Evolutionary conservation across 139 green algal species (phyloP).

Genomic region (Dunaliella primolecta): DNA sequence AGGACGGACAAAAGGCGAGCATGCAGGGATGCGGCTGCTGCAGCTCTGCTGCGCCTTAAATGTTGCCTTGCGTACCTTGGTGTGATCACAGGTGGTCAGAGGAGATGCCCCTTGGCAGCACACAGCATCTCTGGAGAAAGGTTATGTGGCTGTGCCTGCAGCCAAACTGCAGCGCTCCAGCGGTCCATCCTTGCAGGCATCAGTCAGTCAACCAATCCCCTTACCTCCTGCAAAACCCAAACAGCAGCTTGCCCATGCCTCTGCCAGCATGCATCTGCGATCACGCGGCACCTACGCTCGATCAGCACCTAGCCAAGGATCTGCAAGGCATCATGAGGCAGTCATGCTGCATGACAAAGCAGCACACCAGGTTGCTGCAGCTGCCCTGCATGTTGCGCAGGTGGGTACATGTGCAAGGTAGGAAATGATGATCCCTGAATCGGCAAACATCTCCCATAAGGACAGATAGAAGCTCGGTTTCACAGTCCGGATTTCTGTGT

Average conservation of each 20-base stretch:
- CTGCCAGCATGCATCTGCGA: no score
- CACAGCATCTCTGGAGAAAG: background rate
- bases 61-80: no score
- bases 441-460: no score
- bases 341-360: background rate
- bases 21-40: no score
- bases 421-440: no score
- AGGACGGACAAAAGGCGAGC: no score
- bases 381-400: background rate
- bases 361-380: background rate
- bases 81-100: background rate
- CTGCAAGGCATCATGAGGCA: background rate
- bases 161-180: background rate
- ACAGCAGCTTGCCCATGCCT: background rate
- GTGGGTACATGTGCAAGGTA: no score
- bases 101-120: background rate
- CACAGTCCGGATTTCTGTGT: no score
- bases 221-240: background rate
- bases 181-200: background rate
- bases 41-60: no score
- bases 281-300: no score
- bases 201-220: background rate
- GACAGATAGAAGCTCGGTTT: no score
- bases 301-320: background rate
- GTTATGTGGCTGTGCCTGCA: background rate